Conservation (phyloP, 352 stramenopile genomes). For the Globisporangium emineosum region DNA sequence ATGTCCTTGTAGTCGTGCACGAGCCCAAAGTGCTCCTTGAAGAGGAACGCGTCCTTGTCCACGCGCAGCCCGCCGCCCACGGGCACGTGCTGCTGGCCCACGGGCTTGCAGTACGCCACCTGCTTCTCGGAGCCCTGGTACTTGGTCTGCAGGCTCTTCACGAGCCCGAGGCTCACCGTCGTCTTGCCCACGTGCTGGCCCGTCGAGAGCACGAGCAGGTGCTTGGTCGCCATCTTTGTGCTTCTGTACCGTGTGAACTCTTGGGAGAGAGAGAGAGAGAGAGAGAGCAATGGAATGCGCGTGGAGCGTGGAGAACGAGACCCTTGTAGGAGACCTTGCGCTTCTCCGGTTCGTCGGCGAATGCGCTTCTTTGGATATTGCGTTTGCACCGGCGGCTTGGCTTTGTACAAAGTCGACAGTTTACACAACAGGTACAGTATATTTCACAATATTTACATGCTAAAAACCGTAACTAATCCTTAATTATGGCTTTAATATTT, state of each 20-base stretch:
- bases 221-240: conserved; percentile 67
- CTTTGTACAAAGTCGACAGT: not conserved
- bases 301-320: not conserved
- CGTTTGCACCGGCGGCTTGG: too few relatives aligned
- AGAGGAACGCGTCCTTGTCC: conserved; percentile 92
- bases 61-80: conserved; percentile 84
- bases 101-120: conserved; percentile 94
- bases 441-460: too few relatives aligned
- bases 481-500: too few relatives aligned
- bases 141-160: conserved; percentile 91
- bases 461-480: too few relatives aligned
- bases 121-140: conserved; percentile 68
- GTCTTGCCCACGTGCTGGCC: conserved; percentile 98
- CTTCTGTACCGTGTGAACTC: too few relatives aligned
- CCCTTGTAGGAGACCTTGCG: not conserved
- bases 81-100: conserved; percentile 92
- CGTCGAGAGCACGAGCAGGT: conserved; percentile 87
- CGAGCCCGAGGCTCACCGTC: conserved; percentile 92
- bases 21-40: conserved; percentile 96
- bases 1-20: conserved; percentile 96
- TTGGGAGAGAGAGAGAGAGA: too few relatives aligned
- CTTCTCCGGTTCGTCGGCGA: not conserved
- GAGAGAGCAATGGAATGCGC: too few relatives aligned
- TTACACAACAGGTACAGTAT: not conserved
- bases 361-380: not conserved